Base-by-base conservation (phyloP, 1,284 basidiomycete genomes). In the Porphyrellus sp. region DNA sequence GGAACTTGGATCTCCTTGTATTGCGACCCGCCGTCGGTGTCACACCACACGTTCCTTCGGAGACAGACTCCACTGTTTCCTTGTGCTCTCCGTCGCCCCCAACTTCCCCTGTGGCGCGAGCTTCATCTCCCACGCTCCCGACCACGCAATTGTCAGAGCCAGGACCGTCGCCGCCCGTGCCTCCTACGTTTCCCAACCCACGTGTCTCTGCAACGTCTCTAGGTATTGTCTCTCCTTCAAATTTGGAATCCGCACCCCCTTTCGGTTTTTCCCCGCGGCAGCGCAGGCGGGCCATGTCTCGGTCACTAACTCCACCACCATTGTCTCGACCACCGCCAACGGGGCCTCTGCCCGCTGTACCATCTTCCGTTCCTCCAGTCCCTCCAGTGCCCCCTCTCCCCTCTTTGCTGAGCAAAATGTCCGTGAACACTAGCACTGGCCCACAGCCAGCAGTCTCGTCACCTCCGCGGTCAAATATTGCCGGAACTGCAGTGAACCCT, bases 261-360 rank as follows among this genome's bases (percentile, higher is more conserved):
- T 20, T 49, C 16, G 52, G 48, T 3, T 18, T 48, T 21, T 57
- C 57, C 8, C 58, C 62, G 16, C 60, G 54, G 31, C 54, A 53
- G 23, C 59, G 58, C 25, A 58, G 56, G 34, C 59, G 64, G 43
- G 54, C 58, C 5, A 44, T 65, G 13, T 65, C 65, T 18, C 66
- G 65, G 25, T 62, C 64, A 7, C 27, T 57, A 37, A 67, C 61
- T 2, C 60, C 68, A 0, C 66, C 66, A 9, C 55, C 69, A 23
- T 41, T 55, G 1, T 55, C 60, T 37, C 57, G 56, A 21, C 65
- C 65, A 31, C 69, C 68, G 2, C 69, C 66, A 8, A 64, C 49
- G 1, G 63, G 68, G 1, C 66, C 68, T 39, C 44, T 68, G 13
- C 66, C 69, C 54, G 59, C 68, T n/a, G 46, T 70, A 23, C 65